Evolutionary conservation across 768 basidiomycete species (phyloP).

Genomic region (Clathrus columnatus): DNA sequence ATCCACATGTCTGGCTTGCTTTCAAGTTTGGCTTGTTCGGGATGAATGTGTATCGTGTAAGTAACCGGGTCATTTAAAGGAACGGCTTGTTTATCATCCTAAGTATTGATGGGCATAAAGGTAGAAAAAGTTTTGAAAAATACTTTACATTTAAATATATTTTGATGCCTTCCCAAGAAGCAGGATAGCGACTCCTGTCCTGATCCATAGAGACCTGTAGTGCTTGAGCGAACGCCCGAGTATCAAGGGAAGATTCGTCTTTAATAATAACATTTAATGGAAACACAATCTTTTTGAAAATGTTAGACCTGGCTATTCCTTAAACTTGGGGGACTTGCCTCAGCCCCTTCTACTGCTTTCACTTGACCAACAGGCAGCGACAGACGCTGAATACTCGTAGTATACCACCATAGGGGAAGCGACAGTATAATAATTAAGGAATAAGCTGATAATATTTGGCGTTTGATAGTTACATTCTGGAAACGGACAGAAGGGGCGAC

Average conservation of each 20-base stretch:
- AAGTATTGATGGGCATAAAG: background rate
- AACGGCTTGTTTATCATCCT: background rate
- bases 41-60: constrained; percentile 1
- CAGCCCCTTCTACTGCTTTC: constrained; percentile 31
- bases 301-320: background rate
- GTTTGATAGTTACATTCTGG: background rate
- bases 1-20: background rate
- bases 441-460: constrained; percentile 59
- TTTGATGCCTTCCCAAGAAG: constrained; percentile 36
- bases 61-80: background rate
- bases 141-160: constrained; percentile 24
- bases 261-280: constrained; percentile 4
- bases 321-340: background rate
- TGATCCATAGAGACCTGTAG: background rate
- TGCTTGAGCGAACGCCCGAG: background rate
- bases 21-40: background rate
- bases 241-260: background rate
- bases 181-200: background rate
- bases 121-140: background rate
- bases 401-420: constrained; percentile 88
- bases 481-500: constrained; percentile 1
- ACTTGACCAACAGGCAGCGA: constrained; percentile 60
- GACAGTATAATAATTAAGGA: constrained; percentile 70
- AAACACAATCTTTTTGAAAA: background rate
- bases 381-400: constrained; percentile 82